Conservation (phyloP, 306 rosid genomes). For the Nissolia schottii region DNA sequence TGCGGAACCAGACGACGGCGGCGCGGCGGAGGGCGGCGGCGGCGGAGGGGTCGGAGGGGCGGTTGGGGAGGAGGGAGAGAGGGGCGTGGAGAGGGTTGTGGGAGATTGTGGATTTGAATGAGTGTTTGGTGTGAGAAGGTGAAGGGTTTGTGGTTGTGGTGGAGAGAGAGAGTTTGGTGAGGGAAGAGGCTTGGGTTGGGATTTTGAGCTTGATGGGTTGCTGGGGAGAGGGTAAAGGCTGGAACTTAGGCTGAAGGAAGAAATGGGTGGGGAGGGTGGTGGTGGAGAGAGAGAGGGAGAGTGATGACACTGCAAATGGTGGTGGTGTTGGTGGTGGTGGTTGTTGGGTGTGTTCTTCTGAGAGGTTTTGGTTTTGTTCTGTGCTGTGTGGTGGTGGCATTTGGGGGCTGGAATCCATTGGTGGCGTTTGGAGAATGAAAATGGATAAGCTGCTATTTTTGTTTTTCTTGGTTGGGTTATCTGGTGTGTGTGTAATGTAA, state of each 20-base stretch:
- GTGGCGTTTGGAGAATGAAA: background rate
- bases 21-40: constrained; percentile 84
- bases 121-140: constrained; percentile 49
- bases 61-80: constrained; percentile 62
- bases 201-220: constrained; percentile 52
- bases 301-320: constrained; percentile 56
- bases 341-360: background rate
- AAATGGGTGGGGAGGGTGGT: constrained; percentile 44
- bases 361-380: background rate
- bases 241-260: constrained; percentile 48
- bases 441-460: background rate
- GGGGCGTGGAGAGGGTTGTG: constrained; percentile 74
- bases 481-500: background rate
- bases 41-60: constrained; percentile 72
- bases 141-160: constrained; percentile 29
- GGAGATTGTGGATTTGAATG: constrained; percentile 68
- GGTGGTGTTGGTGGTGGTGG: constrained; percentile 19
- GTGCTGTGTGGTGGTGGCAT: background rate
- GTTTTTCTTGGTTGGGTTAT: too few relatives aligned
- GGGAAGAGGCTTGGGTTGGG: constrained; percentile 88
- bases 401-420: background rate
- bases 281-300: constrained; percentile 66
- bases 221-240: constrained; percentile 36
- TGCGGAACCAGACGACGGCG: constrained; percentile 87
- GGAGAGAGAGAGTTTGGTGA: constrained; percentile 67